A percentile compares a stretch with the other conserved stretches of the same genome.
Conservation (phyloP, 169 alveolate species). For the Plasmodium berghei region DNA sequence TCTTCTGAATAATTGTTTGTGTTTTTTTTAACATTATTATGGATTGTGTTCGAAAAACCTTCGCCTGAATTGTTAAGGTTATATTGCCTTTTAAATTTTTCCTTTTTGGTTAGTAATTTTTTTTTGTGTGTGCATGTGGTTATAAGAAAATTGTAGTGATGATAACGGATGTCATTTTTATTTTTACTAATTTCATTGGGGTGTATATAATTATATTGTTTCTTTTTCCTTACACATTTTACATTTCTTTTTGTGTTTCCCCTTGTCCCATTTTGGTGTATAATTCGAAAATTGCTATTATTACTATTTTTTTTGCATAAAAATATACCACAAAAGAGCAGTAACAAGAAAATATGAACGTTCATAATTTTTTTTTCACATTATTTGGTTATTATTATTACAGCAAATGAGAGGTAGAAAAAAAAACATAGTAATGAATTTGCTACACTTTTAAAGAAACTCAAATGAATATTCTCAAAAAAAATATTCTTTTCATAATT, state of each 20-base stretch:
- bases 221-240: not conserved
- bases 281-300: not conserved
- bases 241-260: not conserved
- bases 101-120: not conserved
- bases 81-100: not conserved
- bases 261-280: not conserved
- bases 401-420: no score
- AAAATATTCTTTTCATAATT: no score
- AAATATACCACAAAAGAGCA: not conserved
- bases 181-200: not conserved
- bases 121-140: not conserved
- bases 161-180: no score
- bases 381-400: not conserved
- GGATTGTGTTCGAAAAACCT: conserved; percentile 46
- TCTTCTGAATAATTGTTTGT: conserved; percentile 57
- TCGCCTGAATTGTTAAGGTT: conserved; percentile 18
- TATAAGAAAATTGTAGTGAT: not conserved
- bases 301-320: not conserved
- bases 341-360: conserved; percentile 12
- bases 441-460: no score
- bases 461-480: no score
- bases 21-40: conserved; percentile 38
- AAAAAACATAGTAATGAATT: no score
- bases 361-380: conserved; percentile 20
- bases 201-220: not conserved